Evolutionary conservation across 208 protist species (phyloP), one percentile per base, ranked within the genome.

Genomic region (Trypanosomatidae sp.): DNA sequence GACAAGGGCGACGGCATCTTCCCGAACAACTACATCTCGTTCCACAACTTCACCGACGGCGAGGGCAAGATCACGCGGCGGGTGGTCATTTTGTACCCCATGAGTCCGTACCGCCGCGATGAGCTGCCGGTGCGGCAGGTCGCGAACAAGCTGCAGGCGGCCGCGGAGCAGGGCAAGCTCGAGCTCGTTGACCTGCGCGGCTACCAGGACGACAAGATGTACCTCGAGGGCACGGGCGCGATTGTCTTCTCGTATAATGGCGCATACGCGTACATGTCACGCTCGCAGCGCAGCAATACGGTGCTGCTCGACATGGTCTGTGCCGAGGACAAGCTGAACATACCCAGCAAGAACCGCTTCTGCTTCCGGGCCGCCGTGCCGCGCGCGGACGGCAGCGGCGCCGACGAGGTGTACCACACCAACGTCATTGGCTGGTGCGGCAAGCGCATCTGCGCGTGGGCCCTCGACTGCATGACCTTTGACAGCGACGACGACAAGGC

Each of bases 371-470:
- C 61, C 15, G 64, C 64, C 20, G 49, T 60, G 23, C 64, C 64
- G 3, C 58, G 64, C 48, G 49, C 37, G 10, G 50, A 42, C 6
- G 64, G 64, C 32, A 40, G 41, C 20, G 58, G 58, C 30, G 53
- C 53, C 46, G 59, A 71, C 51, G 27, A 53, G 5, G 45, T 71
- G 22, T 67, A 73, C 66, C 76, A 86, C 61, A 90, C 81, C 24
- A 86, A 76, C 60, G 69, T 90, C 28, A 50, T 76, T 32, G 81
- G 81, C 11, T 90, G 81, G 81, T 75, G 65, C 50, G 81, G 81
- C 32, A 77, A 76, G 47, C 66, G 68, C 33, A 84, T 90, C 45
- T 79, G 70, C 41, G 81, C 76, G 8, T 90, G 74, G 63, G 65
- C 61, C 10, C 58, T 83, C 23, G 66, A 81, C 23, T 62, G 66